phyloP scores from a whole-genome alignment of 176 grass and related monocot species.

The Alopecurus myosuroides region DNA sequence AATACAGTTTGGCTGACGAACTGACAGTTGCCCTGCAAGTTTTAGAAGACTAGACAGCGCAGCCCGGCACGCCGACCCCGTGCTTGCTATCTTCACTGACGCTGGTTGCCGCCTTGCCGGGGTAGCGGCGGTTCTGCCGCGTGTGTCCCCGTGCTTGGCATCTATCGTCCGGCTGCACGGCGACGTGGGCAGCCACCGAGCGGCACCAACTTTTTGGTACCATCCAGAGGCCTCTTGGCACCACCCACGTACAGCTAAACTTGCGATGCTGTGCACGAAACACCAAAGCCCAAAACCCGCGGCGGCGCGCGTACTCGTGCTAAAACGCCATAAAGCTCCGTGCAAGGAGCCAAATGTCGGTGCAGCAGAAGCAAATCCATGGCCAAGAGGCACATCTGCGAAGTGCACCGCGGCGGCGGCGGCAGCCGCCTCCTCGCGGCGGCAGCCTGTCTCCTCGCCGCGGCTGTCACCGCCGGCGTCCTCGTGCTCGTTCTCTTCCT shows the following conservation, averaged over 20 bases:
- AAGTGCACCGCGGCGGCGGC: slow-evolving; percentile 8
- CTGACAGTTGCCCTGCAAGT: no score
- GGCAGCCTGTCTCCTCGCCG: slow-evolving; percentile 6
- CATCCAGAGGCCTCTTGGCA: neutral
- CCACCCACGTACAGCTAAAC: neutral
- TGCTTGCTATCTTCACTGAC: neutral
- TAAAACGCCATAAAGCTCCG: neutral
- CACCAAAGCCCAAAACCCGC: neutral
- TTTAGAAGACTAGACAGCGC: neutral
- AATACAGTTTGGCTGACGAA: neutral
- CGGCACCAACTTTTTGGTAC: neutral
- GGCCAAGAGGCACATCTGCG: slow-evolving; percentile 26
- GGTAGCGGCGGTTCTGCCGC: no score
- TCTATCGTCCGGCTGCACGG: neutral
- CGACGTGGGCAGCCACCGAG: neutral
- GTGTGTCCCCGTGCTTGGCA: neutral
- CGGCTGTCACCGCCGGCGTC: neutral
- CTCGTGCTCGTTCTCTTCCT: slow-evolving; percentile 40
- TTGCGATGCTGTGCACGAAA: slow-evolving; percentile 4
- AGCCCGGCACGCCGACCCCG: neutral
- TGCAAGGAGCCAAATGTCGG: neutral
- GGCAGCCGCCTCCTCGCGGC: neutral
- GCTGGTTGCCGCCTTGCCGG: no score
- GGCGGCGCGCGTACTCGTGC: neutral
- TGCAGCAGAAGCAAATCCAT: neutral